phyloP scores from a whole-genome alignment of 306 rosid species.

The Arachis stenosperma region DNA sequence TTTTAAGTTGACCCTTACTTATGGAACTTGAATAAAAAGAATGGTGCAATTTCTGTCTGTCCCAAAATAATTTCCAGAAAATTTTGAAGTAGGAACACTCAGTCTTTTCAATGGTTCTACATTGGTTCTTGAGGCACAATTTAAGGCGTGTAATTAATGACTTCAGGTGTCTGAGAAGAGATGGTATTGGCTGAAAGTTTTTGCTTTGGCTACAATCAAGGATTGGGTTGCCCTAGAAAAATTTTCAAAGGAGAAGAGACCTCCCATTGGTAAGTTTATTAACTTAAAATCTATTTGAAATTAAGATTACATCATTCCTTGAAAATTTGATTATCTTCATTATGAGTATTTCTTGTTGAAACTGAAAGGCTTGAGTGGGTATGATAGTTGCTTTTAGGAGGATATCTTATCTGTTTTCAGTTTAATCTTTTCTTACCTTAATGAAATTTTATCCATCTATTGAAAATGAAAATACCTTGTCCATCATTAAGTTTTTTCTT shows the following conservation, averaged over 20 bases:
- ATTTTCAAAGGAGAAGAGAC: conserved; percentile 91
- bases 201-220: conserved; percentile 94
- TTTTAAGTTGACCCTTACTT: conserved; percentile 9
- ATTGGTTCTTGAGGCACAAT: conserved; percentile 23
- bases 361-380: conserved; percentile 21
- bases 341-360: conserved; percentile 17
- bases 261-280: conserved; percentile 74
- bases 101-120: conserved; percentile 2
- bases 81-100: neutral
- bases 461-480: conserved; percentile 8
- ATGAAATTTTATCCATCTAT: neutral
- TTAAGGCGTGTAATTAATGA: conserved; percentile 29
- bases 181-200: conserved; percentile 99
- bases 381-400: conserved; percentile 2
- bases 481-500: neutral
- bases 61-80: conserved; percentile 19
- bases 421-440: conserved; percentile 3
- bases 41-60: conserved; percentile 27
- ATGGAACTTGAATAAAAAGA: conserved; percentile 9
- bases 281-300: conserved; percentile 8
- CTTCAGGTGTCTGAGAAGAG: conserved; percentile 96
- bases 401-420: conserved; percentile 6
- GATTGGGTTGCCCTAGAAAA: conserved; percentile 93
- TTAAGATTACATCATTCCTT: conserved; percentile 21
- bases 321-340: conserved; percentile 16